Conservation (phyloP, 2,329 filamentous ascomycete genomes). For the Claviceps sp. region DNA sequence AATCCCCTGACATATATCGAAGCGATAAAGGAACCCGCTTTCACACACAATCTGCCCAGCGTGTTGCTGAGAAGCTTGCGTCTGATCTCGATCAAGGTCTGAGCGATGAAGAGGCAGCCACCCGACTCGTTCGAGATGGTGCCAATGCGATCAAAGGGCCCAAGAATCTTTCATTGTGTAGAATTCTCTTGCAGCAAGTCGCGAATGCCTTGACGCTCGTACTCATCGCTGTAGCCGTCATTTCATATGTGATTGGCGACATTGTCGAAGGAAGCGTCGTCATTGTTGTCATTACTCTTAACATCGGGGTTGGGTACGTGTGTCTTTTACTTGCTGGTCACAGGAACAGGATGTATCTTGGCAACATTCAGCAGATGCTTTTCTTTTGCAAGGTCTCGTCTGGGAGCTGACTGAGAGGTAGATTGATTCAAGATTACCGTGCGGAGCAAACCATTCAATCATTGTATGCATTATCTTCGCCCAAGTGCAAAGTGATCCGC, state of each 20-base stretch:
- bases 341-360: neutral
- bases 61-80: constrained; percentile 24
- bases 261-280: constrained; percentile 52
- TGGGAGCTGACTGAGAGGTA: constrained; percentile 11
- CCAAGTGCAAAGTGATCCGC: constrained; percentile 45
- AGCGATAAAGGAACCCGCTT: constrained; percentile 20
- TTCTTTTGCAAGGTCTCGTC: neutral
- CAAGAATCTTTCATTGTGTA: constrained; percentile 58
- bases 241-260: constrained; percentile 52
- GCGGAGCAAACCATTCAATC: constrained; percentile 51
- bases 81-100: constrained; percentile 45
- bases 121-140: constrained; percentile 52
- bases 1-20: constrained; percentile 19
- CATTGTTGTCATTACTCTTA: constrained; percentile 50
- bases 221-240: constrained; percentile 60
- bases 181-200: constrained; percentile 64
- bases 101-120: constrained; percentile 45
- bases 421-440: constrained; percentile 46
- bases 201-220: constrained; percentile 66
- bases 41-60: constrained; percentile 23
- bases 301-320: constrained; percentile 51
- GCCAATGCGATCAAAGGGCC: constrained; percentile 59
- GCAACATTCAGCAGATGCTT: neutral
- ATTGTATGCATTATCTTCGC: constrained; percentile 42
- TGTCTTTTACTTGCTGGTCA: neutral